These are phyloP conservation scores for Camelina laxa DNA, from an alignment of 345 rosid genomes.

Conservation along the genomic window DNA sequence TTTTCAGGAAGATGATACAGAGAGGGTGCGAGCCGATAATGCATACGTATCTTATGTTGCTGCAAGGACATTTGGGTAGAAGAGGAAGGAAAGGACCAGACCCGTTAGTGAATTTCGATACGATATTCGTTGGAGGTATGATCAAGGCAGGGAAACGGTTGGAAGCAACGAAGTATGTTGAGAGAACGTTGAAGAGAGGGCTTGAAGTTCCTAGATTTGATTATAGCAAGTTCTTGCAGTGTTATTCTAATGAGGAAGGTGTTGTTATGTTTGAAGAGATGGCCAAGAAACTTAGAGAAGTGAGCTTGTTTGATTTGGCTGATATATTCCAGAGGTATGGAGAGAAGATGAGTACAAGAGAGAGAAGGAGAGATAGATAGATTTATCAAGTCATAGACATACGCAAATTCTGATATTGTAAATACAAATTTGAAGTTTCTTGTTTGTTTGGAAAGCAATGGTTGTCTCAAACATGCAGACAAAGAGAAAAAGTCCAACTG, in stretches of 20 bases:
- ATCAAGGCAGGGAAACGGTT: conserved; percentile 76
- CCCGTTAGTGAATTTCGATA: conserved; percentile 74
- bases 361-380: conserved; percentile 69
- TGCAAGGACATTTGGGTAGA: conserved; percentile 92
- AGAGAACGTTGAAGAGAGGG: conserved; percentile 69
- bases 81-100: conserved; percentile 85
- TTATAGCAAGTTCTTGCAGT: conserved; percentile 82
- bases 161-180: conserved; percentile 78
- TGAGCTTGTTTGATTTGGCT: conserved; percentile 75
- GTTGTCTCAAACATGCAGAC: background rate
- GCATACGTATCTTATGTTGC: conserved; percentile 85
- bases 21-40: conserved; percentile 87
- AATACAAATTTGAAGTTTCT: background rate
- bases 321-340: conserved; percentile 81
- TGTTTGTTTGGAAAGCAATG: background rate
- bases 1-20: conserved; percentile 79
- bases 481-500: background rate
- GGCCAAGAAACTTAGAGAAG: conserved; percentile 68
- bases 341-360: conserved; percentile 85
- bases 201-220: conserved; percentile 84
- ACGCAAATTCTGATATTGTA: background rate
- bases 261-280: conserved; percentile 71
- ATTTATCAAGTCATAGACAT: conserved; percentile 11
- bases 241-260: conserved; percentile 79
- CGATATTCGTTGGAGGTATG: conserved; percentile 89